These are phyloP conservation scores for Mortierella sp. DNA, from an alignment of 371 early-diverging fungal genomes.

Conservation along the genomic window DNA sequence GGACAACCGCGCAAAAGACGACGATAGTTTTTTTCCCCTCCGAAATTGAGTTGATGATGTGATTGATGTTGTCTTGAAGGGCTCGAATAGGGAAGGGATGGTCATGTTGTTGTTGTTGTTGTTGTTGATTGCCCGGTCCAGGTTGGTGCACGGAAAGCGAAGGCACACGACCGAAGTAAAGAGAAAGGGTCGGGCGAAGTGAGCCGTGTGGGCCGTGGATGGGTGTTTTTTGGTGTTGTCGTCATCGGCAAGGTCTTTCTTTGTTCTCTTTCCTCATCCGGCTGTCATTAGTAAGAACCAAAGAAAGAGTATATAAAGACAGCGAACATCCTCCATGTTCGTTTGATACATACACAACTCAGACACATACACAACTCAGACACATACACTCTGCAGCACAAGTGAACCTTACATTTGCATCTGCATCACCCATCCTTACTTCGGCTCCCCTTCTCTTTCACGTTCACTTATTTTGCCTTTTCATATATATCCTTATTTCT, in stretches of 20 bases:
- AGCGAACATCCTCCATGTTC: neutral
- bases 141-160: too few species aligned
- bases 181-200: neutral
- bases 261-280: neutral
- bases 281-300: neutral
- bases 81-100: neutral
- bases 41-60: neutral
- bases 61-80: neutral
- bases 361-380: neutral
- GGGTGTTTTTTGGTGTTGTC: neutral
- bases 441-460: neutral
- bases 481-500: neutral
- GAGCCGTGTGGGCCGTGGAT: neutral
- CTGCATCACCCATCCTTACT: too few species aligned
- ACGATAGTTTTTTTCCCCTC: too few species aligned
- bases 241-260: neutral
- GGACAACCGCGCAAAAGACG: conserved; percentile 3
- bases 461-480: neutral
- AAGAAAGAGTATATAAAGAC: neutral
- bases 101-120: neutral
- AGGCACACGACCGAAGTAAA: too few species aligned
- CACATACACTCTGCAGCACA: neutral
- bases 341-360: neutral
- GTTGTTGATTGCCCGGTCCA: too few species aligned
- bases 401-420: neutral